phyloP scores from a whole-genome alignment of 2,329 filamentous ascomycete species.

The Aspergillus flavus region DNA sequence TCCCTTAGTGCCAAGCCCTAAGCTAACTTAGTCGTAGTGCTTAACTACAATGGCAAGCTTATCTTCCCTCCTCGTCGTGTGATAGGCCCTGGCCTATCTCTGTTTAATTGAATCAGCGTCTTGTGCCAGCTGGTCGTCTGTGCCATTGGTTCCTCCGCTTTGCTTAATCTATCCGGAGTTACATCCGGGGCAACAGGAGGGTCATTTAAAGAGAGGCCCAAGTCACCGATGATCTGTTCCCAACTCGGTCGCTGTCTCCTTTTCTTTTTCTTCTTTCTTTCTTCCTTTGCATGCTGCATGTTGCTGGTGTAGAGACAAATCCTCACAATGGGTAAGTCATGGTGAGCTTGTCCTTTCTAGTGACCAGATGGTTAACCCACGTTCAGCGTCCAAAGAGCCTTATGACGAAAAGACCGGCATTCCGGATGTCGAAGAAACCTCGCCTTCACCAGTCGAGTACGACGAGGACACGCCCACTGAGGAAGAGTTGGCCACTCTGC shows the following conservation, averaged over 20 bases:
- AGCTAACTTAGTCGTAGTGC: too few relatives aligned
- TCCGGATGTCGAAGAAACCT: not conserved
- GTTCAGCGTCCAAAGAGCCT: not conserved
- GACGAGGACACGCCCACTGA: not conserved
- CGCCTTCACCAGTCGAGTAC: not conserved
- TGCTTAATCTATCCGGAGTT: not conserved
- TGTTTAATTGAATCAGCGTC: too few relatives aligned
- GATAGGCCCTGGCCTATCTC: too few relatives aligned
- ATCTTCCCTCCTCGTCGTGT: too few relatives aligned
- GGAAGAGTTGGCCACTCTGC: not conserved
- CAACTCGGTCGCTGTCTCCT: not conserved
- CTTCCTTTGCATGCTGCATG: not conserved
- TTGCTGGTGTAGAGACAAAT: not conserved
- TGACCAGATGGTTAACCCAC: not conserved
- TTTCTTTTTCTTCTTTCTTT: not conserved
- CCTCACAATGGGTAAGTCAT: not conserved
- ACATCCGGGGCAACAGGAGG: not conserved
- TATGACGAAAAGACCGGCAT: not conserved
- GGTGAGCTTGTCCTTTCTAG: not conserved
- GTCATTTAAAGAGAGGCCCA: not conserved
- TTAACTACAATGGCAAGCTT: too few relatives aligned
- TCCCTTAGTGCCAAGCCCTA: too few relatives aligned
- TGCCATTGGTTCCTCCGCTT: too few relatives aligned
- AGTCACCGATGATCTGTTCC: not conserved
- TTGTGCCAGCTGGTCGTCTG: too few relatives aligned